Evolutionary conservation across 75 land plant species (phyloP), one percentile per base, ranked within the genome.

Genomic region (Gnetum montanum): DNA sequence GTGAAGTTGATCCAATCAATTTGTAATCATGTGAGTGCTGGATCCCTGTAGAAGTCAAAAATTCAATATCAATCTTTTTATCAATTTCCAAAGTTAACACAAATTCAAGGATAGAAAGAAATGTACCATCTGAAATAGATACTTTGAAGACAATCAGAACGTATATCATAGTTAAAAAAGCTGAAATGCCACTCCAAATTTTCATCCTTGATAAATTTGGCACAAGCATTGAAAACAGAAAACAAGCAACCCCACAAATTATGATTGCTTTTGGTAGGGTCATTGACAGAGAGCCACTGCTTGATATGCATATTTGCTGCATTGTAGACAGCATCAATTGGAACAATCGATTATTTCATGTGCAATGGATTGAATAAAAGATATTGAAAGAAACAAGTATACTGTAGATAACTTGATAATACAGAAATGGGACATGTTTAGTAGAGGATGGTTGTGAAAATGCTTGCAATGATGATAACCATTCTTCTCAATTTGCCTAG

Each of bases 161-260:
- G 66, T 66, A 80, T 44, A 46, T 62, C 35, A 64, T 27, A 35
- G 72, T 61, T 24, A 80, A 64, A 8, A 69, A 12, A 25, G 66
- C 24, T 5, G 85, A 77, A 5, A 34, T 44, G 1, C 54, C 70
- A 43, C 70, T 41, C 70, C 76, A 81, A 6, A 31, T 33, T 20
- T 64, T 59, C 73, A 81, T 66, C 8, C 76, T 67, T 27, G 81
- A 78, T 43, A 81, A 49, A 1, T 49, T 51, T 46, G 84, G 84
- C 20, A 81, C 74, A 6, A 69, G 0, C 51, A 69, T 45, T 3
- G 73, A 66, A 59, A 72, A 81, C 0, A 69, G 16, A 49, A 70
- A 61, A 45, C 46, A 62, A 1, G 58, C 31, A 0, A 15, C 63
- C 13, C 84, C 84, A 0, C 74, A 61, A 31, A 81, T 55, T 25